Base-by-base conservation (phyloP, 108 stramenopile species). In the Fistulifera pelliculosa region DNA sequence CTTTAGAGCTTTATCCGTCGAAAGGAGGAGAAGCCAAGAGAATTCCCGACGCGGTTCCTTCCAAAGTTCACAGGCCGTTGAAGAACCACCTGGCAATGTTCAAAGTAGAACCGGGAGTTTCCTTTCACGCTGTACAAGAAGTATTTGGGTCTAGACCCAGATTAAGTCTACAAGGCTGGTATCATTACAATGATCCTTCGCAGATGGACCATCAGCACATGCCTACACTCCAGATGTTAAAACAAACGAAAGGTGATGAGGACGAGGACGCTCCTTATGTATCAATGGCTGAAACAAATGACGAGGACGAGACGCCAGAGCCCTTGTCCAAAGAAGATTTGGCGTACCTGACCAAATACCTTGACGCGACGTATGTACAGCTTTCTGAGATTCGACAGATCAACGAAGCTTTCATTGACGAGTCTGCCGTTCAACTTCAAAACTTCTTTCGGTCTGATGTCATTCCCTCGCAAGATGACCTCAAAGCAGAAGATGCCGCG, bases 121-220 rank as follows among this genome's bases (percentile, higher is more conserved):
- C 91, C 11, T 95, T 93, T 61, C 97, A 98, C 74, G 84, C 93
- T 1, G 95, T 98, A 22, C 94, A 96, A 62, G 97, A 98, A 77
- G 97, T 96, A n/a, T 80, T 90, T 47, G 85, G 85, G 26, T 90
- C 93, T 57, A 73, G 90, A 35, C 94, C 93, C 16, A 61, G 96
- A 41, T 67, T 97, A 19, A 90, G 89, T 44, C 71, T 97, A 14
- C 90, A 91, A 49, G 86, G 92, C 38, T 94, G 92, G 92, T 94
- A 87, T 60, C 87, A 90, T 55, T 63, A 85, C 16, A 71, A 65
- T 17, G 72, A 77, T 7, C 53, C 61, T 26, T 84, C 90, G 13
- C 35, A 56, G 17, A 35, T 35, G 31, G 6, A 35, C 31, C 43
- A 74, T 35, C 66, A 80, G 11, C 73, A 84, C 47, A 58, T 75